A percentile compares a stretch with the other conserved stretches of the same genome.
phyloP scores from a whole-genome alignment of 345 rosid genomes.

The Laguncularia racemosa region DNA sequence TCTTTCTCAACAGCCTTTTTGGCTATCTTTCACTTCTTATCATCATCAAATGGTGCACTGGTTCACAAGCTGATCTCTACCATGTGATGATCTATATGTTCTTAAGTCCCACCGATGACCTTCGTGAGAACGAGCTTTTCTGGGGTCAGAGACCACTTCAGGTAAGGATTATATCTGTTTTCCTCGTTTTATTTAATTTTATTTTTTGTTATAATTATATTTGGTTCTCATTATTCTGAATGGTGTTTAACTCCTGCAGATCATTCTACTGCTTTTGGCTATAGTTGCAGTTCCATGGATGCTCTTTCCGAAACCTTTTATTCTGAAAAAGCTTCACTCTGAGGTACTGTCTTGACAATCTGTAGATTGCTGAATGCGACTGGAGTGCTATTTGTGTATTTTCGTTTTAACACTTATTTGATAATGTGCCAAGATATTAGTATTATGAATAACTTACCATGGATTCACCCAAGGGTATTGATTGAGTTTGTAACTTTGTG shows the following conservation, averaged over 20 bases:
- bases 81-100: constrained; percentile 99
- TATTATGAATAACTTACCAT: too few species aligned
- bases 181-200: constrained; percentile 8
- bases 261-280: constrained; percentile 68
- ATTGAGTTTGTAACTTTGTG: too few species aligned
- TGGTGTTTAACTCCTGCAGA: constrained; percentile 47
- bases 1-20: constrained; percentile 87
- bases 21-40: constrained; percentile 94
- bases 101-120: constrained; percentile 87
- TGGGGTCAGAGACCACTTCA: constrained; percentile 95
- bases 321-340: constrained; percentile 67
- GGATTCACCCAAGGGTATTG: too few species aligned
- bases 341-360: constrained; percentile 44
- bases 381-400: too few species aligned
- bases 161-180: constrained; percentile 26
- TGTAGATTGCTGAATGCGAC: neutral
- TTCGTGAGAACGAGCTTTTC: constrained; percentile 83
- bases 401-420: too few species aligned
- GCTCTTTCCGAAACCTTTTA: constrained; percentile 95
- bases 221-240: constrained; percentile 7
- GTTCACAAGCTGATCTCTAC: constrained; percentile 97
- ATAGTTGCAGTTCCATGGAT: constrained; percentile 91
- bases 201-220: constrained; percentile 5
- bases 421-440: too few species aligned
- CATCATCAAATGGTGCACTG: constrained; percentile 93